phyloP scores from a whole-genome alignment of 2,329 filamentous ascomycete species.

The Diplocarpon rosae region DNA sequence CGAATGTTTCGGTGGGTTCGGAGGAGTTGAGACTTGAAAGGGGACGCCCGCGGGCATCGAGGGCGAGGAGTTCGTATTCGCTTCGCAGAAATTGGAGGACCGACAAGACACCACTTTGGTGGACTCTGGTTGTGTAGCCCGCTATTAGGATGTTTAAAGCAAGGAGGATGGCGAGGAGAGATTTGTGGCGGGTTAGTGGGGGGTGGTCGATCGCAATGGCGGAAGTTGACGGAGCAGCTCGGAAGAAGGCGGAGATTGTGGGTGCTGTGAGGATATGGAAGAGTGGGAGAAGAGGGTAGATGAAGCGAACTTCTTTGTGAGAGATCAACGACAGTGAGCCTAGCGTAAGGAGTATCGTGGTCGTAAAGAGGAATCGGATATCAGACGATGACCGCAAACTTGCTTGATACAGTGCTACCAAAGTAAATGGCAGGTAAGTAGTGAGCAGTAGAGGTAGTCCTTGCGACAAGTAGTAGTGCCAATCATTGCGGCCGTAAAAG shows the following conservation, averaged over 20 bases:
- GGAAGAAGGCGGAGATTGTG: constrained; percentile 54
- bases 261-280: constrained; percentile 71
- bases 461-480: constrained; percentile 89
- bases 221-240: constrained; percentile 12
- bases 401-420: constrained; percentile 46
- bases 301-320: constrained; percentile 96
- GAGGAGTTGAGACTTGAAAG: constrained; percentile 11
- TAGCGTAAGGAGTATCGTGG: constrained; percentile 48
- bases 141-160: constrained; percentile 59
- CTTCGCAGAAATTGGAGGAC: constrained; percentile 67
- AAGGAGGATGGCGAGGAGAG: constrained; percentile 41
- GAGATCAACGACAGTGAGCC: constrained; percentile 63
- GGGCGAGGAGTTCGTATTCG: constrained; percentile 53
- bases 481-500: constrained; percentile 84
- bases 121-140: constrained; percentile 61
- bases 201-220: constrained; percentile 15
- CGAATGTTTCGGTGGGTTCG: constrained; percentile 36
- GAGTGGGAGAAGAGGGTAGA: constrained; percentile 83
- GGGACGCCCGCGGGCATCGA: constrained; percentile 29
- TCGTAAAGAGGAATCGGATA: constrained; percentile 34
- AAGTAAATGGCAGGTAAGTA: constrained; percentile 67
- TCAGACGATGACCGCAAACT: constrained; percentile 26
- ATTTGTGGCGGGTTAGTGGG: constrained; percentile 7
- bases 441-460: constrained; percentile 80
- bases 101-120: constrained; percentile 69